Evolutionary conservation across 371 early-diverging fungal genomes (phyloP), one percentile per base, ranked within the genome.

Genomic region (Phascolomyces articulosus): DNA sequence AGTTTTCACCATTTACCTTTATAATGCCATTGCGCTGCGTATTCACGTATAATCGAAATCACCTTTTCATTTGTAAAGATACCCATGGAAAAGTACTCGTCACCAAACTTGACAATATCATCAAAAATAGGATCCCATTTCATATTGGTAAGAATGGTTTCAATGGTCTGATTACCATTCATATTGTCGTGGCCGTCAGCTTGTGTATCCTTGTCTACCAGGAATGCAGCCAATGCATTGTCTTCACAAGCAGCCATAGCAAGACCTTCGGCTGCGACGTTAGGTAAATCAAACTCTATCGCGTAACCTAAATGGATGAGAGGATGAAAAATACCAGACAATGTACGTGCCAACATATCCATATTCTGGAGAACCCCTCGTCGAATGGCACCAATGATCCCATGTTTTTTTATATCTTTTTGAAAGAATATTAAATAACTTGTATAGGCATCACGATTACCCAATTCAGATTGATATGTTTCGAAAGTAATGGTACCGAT

Each of bases 271-370:
- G 85, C 86, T 15, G 76, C 72, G n/a, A 82, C 68, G n/a, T 81
- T 72, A 38, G 79, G 77, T 49, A 85, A 69, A 27, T 82, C 81
- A 72, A 88, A 90, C 59, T 90, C 90, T n/a, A 88, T 58, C 0
- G 85, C 88, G 44, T 87, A 88, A 13, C 87, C 88, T n/a, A 88
- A 66, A 68, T 87, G 87, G 57, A 90, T 87, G 2, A 90, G n/a
- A 6, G 88, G 86, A 66, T 88, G 87, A 59, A 73, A 80, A 0
- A 78, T 70, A 8, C 86, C 88, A 54, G 78, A 79, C 20, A 88
- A 63, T 0, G 76, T 70, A 15, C 82, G 66, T 6, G 71, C 68
- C 13, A 86, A 49, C 23, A 86, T 55, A 18, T 44, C 79, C 3
- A 67, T 34, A n/a, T 44, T 63, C 38, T 78, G 72, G 55, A 80